Conservation (phyloP, 176 grass and related monocot species). For the Musa itinerans region DNA sequence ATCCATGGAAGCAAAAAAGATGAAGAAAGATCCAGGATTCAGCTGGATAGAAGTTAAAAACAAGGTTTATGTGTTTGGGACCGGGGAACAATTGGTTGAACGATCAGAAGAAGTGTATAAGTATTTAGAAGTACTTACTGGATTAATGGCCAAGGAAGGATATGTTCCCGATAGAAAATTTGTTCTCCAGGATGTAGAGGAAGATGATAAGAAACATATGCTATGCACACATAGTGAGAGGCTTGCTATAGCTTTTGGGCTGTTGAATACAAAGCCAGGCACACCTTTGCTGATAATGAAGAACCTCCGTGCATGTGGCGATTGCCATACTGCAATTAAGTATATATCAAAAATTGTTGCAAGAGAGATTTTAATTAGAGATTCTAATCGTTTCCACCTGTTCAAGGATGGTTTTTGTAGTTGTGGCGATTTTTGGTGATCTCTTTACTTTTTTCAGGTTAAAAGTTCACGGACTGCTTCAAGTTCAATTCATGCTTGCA, state of each 20-base stretch:
- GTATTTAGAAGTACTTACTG: background rate
- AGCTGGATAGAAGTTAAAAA: slow-evolving; percentile 19
- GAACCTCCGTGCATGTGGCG: slow-evolving; percentile 14
- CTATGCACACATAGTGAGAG: slow-evolving; percentile 15
- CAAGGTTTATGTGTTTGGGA: slow-evolving; percentile 5
- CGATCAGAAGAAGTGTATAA: slow-evolving; percentile 1
- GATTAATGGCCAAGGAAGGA: slow-evolving; percentile 9
- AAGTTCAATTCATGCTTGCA: no score
- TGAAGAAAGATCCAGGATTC: slow-evolving; percentile 20
- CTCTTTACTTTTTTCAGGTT: background rate
- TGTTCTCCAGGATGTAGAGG: slow-evolving; percentile 17
- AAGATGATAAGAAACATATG: slow-evolving; percentile 10
- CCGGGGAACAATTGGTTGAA: background rate
- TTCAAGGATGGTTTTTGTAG: slow-evolving; percentile 18
- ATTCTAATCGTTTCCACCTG: slow-evolving; percentile 16
- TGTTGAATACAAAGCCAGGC: slow-evolving; percentile 3
- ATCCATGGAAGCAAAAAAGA: background rate
- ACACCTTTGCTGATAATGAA: slow-evolving; percentile 7
- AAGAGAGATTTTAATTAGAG: slow-evolving; percentile 7
- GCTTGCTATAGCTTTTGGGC: slow-evolving; percentile 15
- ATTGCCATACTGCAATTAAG: slow-evolving; percentile 12
- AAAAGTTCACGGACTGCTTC: no score
- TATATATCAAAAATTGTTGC: background rate
- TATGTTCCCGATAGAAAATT: slow-evolving; percentile 7
- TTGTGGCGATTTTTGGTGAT: slow-evolving; percentile 21